Conservation (phyloP, 192 early-diverging fungal genomes). For the Entomortierella beljakovae region DNA sequence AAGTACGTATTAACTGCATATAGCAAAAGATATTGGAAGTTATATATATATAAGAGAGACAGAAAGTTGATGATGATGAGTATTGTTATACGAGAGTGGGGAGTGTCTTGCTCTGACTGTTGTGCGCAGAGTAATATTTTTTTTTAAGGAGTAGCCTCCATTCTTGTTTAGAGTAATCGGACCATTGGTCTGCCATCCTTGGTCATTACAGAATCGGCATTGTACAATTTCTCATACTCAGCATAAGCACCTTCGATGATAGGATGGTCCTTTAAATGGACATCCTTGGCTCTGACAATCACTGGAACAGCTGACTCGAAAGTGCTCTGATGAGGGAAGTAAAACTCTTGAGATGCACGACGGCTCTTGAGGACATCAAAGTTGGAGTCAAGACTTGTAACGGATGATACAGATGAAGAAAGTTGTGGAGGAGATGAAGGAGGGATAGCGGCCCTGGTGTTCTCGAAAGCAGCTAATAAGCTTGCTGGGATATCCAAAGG, state of each 20-base stretch:
- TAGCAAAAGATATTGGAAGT: too few species aligned
- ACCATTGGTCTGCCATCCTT: constrained; percentile 38
- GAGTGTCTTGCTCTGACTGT: not conserved
- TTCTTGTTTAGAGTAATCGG: constrained; percentile 22
- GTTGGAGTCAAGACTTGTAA: constrained; percentile 13
- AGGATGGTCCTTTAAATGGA: constrained; percentile 41
- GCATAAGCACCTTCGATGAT: constrained; percentile 22
- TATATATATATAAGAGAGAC: too few species aligned
- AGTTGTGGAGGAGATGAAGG: constrained; percentile 30
- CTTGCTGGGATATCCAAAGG: constrained; percentile 31
- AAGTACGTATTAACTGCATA: too few species aligned
- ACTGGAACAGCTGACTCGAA: constrained; percentile 30
- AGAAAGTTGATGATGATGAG: too few species aligned
- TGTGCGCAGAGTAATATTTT: not conserved
- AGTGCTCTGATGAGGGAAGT: constrained; percentile 34
- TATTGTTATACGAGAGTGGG: not conserved
- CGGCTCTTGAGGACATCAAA: not conserved
- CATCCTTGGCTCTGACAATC: constrained; percentile 16
- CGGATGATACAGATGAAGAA: constrained; percentile 34
- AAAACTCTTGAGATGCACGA: constrained; percentile 39
- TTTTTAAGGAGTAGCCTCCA: not conserved
- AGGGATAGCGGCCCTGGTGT: constrained; percentile 5
- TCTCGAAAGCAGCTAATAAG: constrained; percentile 2
- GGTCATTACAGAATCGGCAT: constrained; percentile 37
- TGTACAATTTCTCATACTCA: constrained; percentile 33